phyloP scores from a whole-genome alignment of 495 filamentous ascomycete genomes.

The Poronia punctata region DNA sequence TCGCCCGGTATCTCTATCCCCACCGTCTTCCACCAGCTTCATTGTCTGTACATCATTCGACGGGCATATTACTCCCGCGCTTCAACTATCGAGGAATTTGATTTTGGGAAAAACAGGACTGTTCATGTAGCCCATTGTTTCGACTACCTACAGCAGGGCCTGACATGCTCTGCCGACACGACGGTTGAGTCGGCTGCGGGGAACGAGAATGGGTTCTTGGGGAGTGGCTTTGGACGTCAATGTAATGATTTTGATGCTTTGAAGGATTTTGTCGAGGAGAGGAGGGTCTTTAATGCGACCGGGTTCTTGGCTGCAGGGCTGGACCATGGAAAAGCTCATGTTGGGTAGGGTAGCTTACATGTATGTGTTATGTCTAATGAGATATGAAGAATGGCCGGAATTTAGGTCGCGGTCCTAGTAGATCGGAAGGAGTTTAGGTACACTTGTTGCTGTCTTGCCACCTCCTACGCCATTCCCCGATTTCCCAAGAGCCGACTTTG shows the following conservation, averaged over 20 bases:
- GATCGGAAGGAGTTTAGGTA: too few relatives aligned
- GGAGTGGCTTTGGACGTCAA: conserved; percentile 9
- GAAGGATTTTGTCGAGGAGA: conserved; percentile 9
- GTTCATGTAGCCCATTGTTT: conserved; percentile 16
- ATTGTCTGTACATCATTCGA: conserved; percentile 18
- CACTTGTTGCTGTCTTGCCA: too few relatives aligned
- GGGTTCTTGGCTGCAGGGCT: conserved; percentile 2
- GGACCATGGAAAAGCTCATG: conserved; percentile 1
- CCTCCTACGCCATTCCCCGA: too few relatives aligned
- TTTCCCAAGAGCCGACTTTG: too few relatives aligned
- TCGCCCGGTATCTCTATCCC: conserved; percentile 10
- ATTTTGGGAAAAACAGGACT: conserved; percentile 13
- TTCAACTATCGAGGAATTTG: conserved; percentile 19
- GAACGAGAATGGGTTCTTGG: conserved; percentile 10
- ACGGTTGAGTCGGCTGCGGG: conserved; percentile 14
- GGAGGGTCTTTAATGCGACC: conserved; percentile 5
- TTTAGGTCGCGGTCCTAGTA: too few relatives aligned
- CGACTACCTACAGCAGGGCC: conserved; percentile 15
- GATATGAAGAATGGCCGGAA: too few relatives aligned
- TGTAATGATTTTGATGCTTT: conserved; percentile 12
- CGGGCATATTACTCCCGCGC: conserved; percentile 13
- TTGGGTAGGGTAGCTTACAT: too few relatives aligned
- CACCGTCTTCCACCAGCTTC: conserved; percentile 18
- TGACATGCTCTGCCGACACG: conserved; percentile 16
- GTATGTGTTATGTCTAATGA: too few relatives aligned